These are phyloP conservation scores for Ustilaginoidea virens DNA, from an alignment of 2,329 filamentous ascomycete species.

Conservation along the genomic window DNA sequence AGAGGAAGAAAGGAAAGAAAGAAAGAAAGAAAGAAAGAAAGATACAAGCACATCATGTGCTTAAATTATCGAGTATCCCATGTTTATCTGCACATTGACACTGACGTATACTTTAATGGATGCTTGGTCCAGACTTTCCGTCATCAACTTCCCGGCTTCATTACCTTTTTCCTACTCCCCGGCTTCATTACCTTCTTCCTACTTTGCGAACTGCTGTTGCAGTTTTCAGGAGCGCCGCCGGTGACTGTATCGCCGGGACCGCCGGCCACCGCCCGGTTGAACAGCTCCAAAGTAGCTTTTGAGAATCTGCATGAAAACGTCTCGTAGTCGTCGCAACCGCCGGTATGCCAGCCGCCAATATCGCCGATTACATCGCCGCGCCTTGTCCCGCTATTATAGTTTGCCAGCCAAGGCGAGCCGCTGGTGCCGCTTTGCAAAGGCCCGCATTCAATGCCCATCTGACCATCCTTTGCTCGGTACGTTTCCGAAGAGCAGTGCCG, in stretches of 20 bases:
- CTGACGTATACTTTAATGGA: no score
- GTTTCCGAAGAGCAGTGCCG: conserved; percentile 4
- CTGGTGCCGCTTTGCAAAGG: conserved; percentile 5
- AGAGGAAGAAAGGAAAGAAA: background rate
- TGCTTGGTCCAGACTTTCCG: no score
- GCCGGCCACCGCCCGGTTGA: conserved; percentile 1
- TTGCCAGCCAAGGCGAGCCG: conserved; percentile 5
- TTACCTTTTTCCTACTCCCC: background rate
- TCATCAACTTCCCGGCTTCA: background rate
- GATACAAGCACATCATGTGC: background rate
- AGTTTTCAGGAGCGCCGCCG: conserved; percentile 4
- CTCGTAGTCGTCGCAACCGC: conserved; percentile 6
- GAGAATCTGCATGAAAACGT: conserved; percentile 4
- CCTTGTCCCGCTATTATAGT: conserved; percentile 3
- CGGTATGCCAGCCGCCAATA: conserved; percentile 6
- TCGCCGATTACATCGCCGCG: conserved; percentile 5
- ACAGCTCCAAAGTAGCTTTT: conserved; percentile 1
- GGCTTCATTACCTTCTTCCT: background rate
- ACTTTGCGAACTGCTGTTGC: background rate
- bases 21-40: background rate
- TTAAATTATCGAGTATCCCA: no score
- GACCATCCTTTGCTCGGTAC: conserved; percentile 4
- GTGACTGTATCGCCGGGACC: conserved; percentile 1
- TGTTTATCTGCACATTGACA: no score
- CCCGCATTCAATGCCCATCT: conserved; percentile 6